Percentiles rank a stretch among this genome's conserved stretches.
phyloP scores from a whole-genome alignment of 805 yeast genomes.

The Kuraishia piskuri region DNA sequence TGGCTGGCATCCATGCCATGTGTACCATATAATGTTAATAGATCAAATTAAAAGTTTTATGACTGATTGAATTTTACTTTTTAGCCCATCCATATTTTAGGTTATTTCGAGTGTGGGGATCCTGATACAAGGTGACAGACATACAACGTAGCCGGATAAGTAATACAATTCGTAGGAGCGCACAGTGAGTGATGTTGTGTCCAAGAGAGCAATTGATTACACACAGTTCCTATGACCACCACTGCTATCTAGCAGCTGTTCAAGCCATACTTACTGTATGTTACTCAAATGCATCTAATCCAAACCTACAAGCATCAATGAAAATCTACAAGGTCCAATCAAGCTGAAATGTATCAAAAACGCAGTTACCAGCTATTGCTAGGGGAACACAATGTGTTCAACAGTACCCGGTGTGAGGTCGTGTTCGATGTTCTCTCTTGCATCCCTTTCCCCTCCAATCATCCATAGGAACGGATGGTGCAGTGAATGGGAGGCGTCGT shows the following conservation, averaged over 20 bases:
- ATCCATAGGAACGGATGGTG: slow-evolving; percentile 26
- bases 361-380: slow-evolving; percentile 29
- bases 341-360: slow-evolving; percentile 28
- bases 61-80: neutral
- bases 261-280: too few relatives aligned
- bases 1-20: neutral
- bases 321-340: too few relatives aligned
- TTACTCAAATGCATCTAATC: too few relatives aligned
- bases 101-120: too few relatives aligned
- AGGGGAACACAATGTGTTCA: slow-evolving; percentile 2
- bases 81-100: too few relatives aligned
- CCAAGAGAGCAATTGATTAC: too few relatives aligned
- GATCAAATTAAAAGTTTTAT: neutral
- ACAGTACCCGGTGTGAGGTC: slow-evolving; percentile 27
- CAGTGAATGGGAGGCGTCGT: slow-evolving; percentile 39
- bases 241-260: too few relatives aligned
- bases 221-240: too few relatives aligned
- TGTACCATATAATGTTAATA: neutral
- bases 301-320: neutral
- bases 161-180: too few relatives aligned
- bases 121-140: too few relatives aligned
- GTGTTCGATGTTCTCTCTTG: slow-evolving; percentile 25
- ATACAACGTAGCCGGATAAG: too few relatives aligned
- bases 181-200: too few relatives aligned
- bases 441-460: slow-evolving; percentile 38